Base-by-base conservation (phyloP, 768 basidiomycete genomes). In the Russula griseocarnosa region DNA sequence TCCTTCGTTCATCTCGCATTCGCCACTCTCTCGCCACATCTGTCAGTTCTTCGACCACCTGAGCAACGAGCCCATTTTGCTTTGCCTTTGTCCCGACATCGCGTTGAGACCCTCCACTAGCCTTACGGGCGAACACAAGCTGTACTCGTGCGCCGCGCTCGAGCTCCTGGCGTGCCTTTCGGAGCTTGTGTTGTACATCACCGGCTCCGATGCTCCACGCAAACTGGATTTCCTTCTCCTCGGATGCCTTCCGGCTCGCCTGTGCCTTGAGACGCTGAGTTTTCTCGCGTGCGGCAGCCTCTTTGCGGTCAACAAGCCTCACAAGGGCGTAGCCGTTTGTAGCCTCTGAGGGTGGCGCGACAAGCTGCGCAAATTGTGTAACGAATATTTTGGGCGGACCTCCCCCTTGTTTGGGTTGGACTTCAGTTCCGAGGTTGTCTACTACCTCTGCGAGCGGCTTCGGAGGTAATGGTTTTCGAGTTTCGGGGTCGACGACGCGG, bases 121-220 rank as follows among this genome's bases (percentile, higher is more conserved):
- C 67, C 66, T 74, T 76, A 38, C 69, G 65, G n/a, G 67, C 66
- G 24, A 77, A 62, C 10, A 71, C 61, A 5, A 78, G 61, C 22
- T 69, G 62, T 30, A 77, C 73, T n/a, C 70, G 65, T 13, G 70
- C 58, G 5, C 73, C 73, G 34, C 73, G 71, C 11, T 61, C 68
- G 22, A 78, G 65, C 24, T 74, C 66, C 50, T 70, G 66, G 34
- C 66, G 53, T 13, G 70, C 75, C 60, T 75, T 74, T 40, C 69
- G 69, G n/a, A 78, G 55, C 67, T 78, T 78, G 70, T 76, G 76
- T 34, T 68, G 66, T 1, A 78, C 60, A 60, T 78, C 77, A 24
- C 71, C 71, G 18, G 62, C n/a, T 24, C 69, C 72, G 24, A 74
- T 70, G 24, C 69, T 70, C 76, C 76, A 78, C 3, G 77, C 73